Evolutionary conservation across 768 basidiomycete species (phyloP).

Genomic region (Dentipellis sp.): DNA sequence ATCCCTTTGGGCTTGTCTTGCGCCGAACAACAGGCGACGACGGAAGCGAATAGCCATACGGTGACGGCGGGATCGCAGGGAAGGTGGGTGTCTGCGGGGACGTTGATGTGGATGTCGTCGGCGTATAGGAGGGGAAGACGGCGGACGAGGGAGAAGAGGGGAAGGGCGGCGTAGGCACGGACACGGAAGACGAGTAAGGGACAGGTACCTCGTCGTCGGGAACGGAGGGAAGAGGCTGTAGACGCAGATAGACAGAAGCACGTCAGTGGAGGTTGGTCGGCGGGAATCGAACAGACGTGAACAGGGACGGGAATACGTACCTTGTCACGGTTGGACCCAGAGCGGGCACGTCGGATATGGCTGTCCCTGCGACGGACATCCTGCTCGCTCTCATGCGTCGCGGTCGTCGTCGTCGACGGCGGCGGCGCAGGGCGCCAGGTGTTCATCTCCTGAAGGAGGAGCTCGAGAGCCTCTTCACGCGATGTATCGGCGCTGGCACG

Average conservation of each 20-base stretch:
- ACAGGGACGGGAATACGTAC: neutral
- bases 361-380: neutral
- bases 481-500: slow-evolving; percentile 20
- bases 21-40: neutral
- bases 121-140: slow-evolving; percentile 5
- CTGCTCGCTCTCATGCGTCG: neutral
- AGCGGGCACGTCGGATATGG: neutral
- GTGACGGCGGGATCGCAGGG: neutral
- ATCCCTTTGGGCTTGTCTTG: neutral
- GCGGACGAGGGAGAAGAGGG: neutral
- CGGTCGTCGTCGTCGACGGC: neutral
- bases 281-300: neutral
- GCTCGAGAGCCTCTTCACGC: slow-evolving; percentile 25
- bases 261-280: neutral
- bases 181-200: slow-evolving; percentile 7
- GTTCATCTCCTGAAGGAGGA: slow-evolving; percentile 28
- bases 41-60: neutral
- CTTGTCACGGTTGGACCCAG: slow-evolving; percentile 12
- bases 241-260: neutral
- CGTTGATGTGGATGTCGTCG: slow-evolving; percentile 8
- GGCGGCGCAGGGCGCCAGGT: slow-evolving; percentile 8
- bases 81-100: slow-evolving; percentile 4
- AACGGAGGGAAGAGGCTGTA: slow-evolving; percentile 2
- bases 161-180: slow-evolving; percentile 7
- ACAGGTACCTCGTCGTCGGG: slow-evolving; percentile 5